Evolutionary conservation across 768 basidiomycete genomes (phyloP), one percentile per base, ranked within the genome.

Genomic region (Hypholoma sublateritium): DNA sequence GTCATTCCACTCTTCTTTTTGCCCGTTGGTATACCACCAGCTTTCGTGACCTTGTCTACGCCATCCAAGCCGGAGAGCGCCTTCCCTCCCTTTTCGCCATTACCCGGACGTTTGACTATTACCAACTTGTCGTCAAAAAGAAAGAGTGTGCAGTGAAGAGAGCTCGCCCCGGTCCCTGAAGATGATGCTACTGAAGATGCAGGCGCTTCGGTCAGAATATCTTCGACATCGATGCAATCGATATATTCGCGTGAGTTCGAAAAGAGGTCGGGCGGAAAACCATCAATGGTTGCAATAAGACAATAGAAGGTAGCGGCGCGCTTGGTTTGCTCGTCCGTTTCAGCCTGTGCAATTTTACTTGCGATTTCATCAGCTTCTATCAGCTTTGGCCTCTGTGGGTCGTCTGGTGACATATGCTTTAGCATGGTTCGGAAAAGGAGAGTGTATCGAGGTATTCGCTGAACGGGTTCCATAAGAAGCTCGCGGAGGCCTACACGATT

Each of bases 41-140:
- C 75, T 63, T 86, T 89, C 1, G 83, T 83, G 32, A 89, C 68
- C 67, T 83, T 90, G 47, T 94, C 91, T 13, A 91, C 72, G 22
- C 89, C 86, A 61, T 93, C 89, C 53, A 96, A 72, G 1, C 94
- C 93, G 4, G 89, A 78, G 47, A 94, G 70, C 9, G 80, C 70
- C 46, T 84, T 82, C 3, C 89, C 93, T 42, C 82, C 80, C 72
- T 83, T 94, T 69, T 89, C 92, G 41, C 84, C 87, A 66, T 79
- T 89, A 32, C 75, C 85, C 42, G 82, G 91, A 24, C 97, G 82
- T 74, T 98, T 98, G 46, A 87, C 90, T 58, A 99, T 85, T 69
- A 98, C 80, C 19, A 99, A 76, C 66, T 93, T 93, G 73, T 99
- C 96, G 60, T 95, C 91, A 68, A 99, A 98, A 45, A 99, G 78